A percentile compares a stretch with the other conserved stretches of the same genome.
Conservation (phyloP, 768 basidiomycete species). For the Rickenella mellea region DNA sequence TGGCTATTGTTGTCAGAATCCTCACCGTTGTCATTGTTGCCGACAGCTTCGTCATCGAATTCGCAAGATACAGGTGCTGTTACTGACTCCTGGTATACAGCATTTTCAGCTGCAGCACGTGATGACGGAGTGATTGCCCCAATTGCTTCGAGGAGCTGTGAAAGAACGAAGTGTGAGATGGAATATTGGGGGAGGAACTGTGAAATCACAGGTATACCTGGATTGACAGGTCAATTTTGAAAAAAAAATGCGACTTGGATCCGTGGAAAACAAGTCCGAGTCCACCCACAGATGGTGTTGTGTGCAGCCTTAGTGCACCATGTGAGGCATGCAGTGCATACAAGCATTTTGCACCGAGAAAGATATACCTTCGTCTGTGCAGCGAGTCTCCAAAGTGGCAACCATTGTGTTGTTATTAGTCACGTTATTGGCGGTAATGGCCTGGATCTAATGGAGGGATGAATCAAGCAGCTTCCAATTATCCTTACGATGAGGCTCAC, state of each 20-base stretch:
- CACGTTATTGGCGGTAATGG: constrained; percentile 14
- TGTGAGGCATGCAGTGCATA: constrained; percentile 20
- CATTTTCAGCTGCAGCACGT: neutral
- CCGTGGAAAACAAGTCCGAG: too few species aligned
- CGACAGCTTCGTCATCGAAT: too few species aligned
- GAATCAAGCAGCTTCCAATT: neutral
- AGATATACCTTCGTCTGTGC: constrained; percentile 1
- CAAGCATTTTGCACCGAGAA: constrained; percentile 11
- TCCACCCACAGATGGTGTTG: too few species aligned
- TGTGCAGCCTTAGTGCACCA: constrained; percentile 16
- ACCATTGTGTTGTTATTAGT: constrained; percentile 15
- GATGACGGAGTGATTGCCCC: constrained; percentile 10
- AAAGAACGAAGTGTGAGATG: neutral
- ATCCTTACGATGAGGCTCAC: neutral
- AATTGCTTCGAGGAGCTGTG: constrained; percentile 23
- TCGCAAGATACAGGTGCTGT: too few species aligned
- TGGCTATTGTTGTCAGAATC: neutral
- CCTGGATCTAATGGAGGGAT: constrained; percentile 7
- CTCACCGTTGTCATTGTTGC: too few species aligned
- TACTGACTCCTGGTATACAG: neutral
- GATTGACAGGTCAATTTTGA: too few species aligned
- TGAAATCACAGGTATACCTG: too few species aligned
- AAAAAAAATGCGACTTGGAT: too few species aligned
- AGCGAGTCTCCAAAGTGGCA: constrained; percentile 3
- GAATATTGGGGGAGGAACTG: too few species aligned